phyloP scores from a whole-genome alignment of 2,329 filamentous ascomycete species.

The Fusarium camptoceras region DNA sequence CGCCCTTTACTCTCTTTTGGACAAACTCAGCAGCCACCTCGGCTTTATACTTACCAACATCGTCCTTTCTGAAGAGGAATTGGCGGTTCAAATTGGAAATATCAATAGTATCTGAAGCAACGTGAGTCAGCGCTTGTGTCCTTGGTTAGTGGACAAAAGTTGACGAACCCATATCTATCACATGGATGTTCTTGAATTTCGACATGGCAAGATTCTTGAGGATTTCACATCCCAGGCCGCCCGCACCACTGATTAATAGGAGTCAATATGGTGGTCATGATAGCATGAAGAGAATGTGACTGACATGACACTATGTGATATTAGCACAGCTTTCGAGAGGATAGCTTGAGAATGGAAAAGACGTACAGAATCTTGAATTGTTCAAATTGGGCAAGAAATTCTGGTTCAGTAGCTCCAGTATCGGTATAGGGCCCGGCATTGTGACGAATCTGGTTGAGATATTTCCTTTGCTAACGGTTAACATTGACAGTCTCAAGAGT shows the following conservation, averaged over 20 bases:
- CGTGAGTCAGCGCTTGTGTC: constrained; percentile 21
- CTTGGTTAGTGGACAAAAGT: background rate
- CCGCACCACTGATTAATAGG: constrained; percentile 76
- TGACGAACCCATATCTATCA: constrained; percentile 94
- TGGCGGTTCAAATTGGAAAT: constrained; percentile 98
- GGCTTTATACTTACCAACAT: constrained; percentile 94
- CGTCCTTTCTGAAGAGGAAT: constrained; percentile 91
- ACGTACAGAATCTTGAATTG: constrained; percentile 80
- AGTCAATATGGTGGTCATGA: constrained; percentile 31
- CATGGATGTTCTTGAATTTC: constrained; percentile 96
- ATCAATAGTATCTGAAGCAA: constrained; percentile 85
- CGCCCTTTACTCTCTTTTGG: constrained; percentile 86
- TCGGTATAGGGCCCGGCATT: constrained; percentile 86
- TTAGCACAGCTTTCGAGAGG: constrained; percentile 22
- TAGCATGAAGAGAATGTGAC: constrained; percentile 44
- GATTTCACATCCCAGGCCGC: constrained; percentile 94
- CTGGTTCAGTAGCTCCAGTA: constrained; percentile 64
- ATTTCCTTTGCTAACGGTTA: constrained; percentile 68
- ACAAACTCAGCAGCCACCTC: constrained; percentile 94
- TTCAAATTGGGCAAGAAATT: constrained; percentile 69
- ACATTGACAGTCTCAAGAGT: constrained; percentile 14
- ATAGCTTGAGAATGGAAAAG: background rate
- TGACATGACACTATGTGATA: constrained; percentile 62
- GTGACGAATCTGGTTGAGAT: constrained; percentile 83
- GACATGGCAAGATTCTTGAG: constrained; percentile 95